Conservation (phyloP, 2,329 filamentous ascomycete genomes). For the Grosmannia penicillata region DNA sequence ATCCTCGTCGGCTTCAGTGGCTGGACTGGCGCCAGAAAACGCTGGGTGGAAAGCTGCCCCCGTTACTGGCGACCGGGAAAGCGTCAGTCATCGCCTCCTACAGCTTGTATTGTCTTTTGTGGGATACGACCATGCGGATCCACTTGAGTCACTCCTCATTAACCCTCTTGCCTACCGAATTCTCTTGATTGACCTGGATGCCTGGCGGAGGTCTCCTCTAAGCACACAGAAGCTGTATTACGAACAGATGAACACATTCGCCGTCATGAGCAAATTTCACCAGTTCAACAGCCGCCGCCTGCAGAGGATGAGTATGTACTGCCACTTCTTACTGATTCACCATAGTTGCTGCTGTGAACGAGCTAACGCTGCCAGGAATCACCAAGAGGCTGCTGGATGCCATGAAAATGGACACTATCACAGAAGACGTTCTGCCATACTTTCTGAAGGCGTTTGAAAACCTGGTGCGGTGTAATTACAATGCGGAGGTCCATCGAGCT, state of each 20-base stretch:
- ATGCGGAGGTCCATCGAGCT: slow-evolving; percentile 71
- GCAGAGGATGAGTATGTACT: slow-evolving; percentile 67
- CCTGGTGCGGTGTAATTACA: slow-evolving; percentile 67
- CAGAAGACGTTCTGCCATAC: slow-evolving; percentile 53
- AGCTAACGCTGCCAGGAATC: no score
- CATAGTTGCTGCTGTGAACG: no score
- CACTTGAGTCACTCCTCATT: slow-evolving; percentile 81
- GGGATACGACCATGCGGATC: slow-evolving; percentile 68
- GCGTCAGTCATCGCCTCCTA: slow-evolving; percentile 49
- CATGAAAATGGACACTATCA: slow-evolving; percentile 70
- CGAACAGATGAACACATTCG: slow-evolving; percentile 78
- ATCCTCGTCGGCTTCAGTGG: slow-evolving; percentile 16
- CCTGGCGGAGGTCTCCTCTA: slow-evolving; percentile 69
- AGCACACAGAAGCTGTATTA: slow-evolving; percentile 83
- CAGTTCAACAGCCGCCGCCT: slow-evolving; percentile 83
- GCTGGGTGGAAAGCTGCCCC: slow-evolving; percentile 18
- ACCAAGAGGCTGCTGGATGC: slow-evolving; percentile 83
- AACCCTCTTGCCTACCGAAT: slow-evolving; percentile 92
- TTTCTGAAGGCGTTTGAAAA: slow-evolving; percentile 69
- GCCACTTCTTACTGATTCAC: no score
- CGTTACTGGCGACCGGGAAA: slow-evolving; percentile 35
- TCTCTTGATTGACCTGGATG: slow-evolving; percentile 80
- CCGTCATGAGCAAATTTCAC: slow-evolving; percentile 78
- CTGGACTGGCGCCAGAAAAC: slow-evolving; percentile 13
- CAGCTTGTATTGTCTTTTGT: slow-evolving; percentile 71